Percentiles rank a stretch among this genome's conserved stretches.
These are phyloP conservation scores for Pterulicium gracile DNA, from an alignment of 1,284 basidiomycete genomes.

Conservation along the genomic window DNA sequence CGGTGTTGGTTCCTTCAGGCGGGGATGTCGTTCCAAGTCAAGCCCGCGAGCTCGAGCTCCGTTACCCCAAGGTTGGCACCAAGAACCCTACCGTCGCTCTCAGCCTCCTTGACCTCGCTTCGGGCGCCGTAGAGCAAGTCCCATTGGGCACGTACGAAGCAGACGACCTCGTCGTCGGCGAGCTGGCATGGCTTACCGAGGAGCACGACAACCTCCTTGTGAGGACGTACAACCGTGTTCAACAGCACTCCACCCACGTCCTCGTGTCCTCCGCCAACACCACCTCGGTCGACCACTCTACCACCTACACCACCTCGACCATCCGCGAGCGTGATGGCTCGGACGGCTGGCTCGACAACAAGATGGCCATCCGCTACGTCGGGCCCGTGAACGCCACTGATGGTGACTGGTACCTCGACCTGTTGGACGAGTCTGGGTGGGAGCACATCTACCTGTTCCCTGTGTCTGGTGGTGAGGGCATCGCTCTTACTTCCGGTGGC, in stretches of 20 bases:
- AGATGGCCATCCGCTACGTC: background rate
- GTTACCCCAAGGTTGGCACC: background rate
- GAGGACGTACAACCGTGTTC: background rate
- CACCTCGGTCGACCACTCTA: too few relatives aligned
- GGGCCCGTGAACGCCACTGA: background rate
- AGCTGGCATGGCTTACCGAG: background rate
- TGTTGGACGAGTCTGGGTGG: background rate
- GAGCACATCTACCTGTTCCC: background rate
- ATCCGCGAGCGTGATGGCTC: background rate
- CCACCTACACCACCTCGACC: too few relatives aligned
- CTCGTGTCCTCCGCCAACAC: background rate
- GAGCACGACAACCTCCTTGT: background rate
- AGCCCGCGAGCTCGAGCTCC: background rate
- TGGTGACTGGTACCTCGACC: background rate
- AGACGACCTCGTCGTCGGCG: background rate
- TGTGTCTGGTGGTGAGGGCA: background rate
- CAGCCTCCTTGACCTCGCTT: background rate
- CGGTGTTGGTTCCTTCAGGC: background rate
- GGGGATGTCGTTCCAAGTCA: background rate
- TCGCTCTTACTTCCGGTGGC: background rate
- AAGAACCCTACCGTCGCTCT: background rate
- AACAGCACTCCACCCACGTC: background rate
- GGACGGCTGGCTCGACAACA: background rate
- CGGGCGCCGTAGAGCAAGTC: background rate
- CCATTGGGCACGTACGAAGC: background rate